Percentiles rank a stretch among this genome's conserved stretches.
These are phyloP conservation scores for Krasilnikovozyma curviuscula DNA, from an alignment of 768 basidiomycete species.

Conservation along the genomic window DNA sequence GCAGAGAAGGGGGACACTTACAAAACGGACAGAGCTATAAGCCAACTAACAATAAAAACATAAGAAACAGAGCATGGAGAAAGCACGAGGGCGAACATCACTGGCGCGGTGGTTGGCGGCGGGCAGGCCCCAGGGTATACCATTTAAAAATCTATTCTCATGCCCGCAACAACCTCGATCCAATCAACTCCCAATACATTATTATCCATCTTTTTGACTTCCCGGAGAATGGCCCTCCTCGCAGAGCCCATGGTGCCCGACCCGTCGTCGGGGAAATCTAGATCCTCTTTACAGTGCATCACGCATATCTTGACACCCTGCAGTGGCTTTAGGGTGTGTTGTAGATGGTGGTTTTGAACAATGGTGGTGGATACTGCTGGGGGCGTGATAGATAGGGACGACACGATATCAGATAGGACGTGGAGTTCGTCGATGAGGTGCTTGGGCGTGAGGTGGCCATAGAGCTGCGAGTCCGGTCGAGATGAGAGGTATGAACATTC, in stretches of 20 bases:
- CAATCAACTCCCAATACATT: too few species aligned
- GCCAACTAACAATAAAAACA: too few species aligned
- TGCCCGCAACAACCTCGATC: too few species aligned
- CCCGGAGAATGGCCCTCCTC: too few species aligned
- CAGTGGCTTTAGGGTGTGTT: slow-evolving; percentile 13
- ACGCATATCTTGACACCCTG: slow-evolving; percentile 33
- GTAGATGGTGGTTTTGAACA: slow-evolving; percentile 2
- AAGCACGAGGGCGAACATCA: too few species aligned
- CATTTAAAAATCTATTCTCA: too few species aligned
- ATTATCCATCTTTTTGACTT: too few species aligned
- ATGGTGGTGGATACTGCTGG: slow-evolving; percentile 17
- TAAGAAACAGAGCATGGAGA: too few species aligned
- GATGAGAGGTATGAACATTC: slow-evolving; percentile 79
- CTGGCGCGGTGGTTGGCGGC: too few species aligned
- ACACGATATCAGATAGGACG: slow-evolving; percentile 35
- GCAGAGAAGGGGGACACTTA: too few species aligned
- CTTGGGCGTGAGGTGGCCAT: slow-evolving; percentile 69
- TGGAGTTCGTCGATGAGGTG: slow-evolving; percentile 58
- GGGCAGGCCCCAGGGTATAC: too few species aligned
- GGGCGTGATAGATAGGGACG: slow-evolving; percentile 24
- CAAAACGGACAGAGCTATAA: too few species aligned
- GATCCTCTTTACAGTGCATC: slow-evolving; percentile 25
- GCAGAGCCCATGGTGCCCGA: slow-evolving; percentile 26
- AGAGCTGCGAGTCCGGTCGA: slow-evolving; percentile 46
- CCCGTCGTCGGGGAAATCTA: slow-evolving; percentile 69